phyloP scores from a whole-genome alignment of 306 rosid species.

The Cucumis melo region DNA sequence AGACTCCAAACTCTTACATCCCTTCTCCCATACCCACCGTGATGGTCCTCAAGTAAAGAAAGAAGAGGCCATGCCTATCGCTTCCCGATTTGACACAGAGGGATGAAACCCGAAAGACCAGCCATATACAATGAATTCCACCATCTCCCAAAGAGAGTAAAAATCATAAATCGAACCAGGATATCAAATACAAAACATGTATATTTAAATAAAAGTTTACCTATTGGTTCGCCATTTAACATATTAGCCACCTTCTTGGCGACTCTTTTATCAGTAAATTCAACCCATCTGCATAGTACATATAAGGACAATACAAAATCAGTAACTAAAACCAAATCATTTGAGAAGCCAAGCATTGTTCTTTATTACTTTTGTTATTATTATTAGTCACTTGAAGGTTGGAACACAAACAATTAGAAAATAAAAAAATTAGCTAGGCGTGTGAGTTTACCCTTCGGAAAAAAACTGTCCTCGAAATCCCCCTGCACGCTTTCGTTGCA shows the following conservation, averaged over 20 bases:
- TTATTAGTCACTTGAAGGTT: no score
- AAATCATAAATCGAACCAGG: neutral
- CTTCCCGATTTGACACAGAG: no score
- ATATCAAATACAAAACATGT: neutral
- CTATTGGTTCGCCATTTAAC: conserved; percentile 85
- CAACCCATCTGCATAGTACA: conserved; percentile 64
- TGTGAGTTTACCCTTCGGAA: conserved; percentile 53
- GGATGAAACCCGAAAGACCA: neutral
- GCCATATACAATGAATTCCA: neutral
- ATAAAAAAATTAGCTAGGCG: neutral
- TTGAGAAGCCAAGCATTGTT: neutral
- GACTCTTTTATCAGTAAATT: conserved; percentile 53
- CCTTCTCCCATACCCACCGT: no score
- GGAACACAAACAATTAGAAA: no score
- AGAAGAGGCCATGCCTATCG: no score
- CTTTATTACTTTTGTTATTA: no score
- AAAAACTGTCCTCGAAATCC: conserved; percentile 32
- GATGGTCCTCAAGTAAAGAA: no score
- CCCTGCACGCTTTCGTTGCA: conserved; percentile 29
- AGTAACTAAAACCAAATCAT: neutral
- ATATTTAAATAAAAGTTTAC: conserved; percentile 19
- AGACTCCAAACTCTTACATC: no score
- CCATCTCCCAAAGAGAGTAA: neutral
- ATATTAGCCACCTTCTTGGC: conserved; percentile 72
- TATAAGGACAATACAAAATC: conserved; percentile 3